A percentile compares a stretch with the other conserved stretches of the same genome.
phyloP scores from a whole-genome alignment of 768 basidiomycete genomes.

The Xerocomellus amylosporus region DNA sequence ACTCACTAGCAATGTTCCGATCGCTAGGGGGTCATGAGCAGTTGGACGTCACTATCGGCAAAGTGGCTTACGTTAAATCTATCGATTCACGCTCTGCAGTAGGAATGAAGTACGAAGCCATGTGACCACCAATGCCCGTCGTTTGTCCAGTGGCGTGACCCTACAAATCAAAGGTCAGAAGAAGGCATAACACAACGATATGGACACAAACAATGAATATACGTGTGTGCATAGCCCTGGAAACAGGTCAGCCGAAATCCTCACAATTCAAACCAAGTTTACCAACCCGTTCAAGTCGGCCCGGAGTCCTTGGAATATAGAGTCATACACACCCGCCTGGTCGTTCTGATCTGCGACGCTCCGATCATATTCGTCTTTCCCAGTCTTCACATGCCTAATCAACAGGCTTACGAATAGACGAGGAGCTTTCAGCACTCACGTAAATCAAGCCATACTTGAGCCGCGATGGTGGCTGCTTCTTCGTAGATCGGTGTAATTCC shows the following conservation, averaged over 20 bases:
- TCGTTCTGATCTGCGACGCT: background rate
- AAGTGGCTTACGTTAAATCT: background rate
- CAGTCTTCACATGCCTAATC: background rate
- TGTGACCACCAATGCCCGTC: background rate
- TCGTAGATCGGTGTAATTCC: background rate
- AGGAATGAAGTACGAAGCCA: background rate
- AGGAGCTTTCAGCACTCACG: background rate
- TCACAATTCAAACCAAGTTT: background rate
- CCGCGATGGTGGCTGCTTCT: background rate
- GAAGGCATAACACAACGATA: background rate
- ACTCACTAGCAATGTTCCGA: background rate
- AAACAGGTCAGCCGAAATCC: background rate
- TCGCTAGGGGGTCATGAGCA: background rate
- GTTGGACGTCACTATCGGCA: background rate
- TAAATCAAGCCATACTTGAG: slow-evolving; percentile 4
- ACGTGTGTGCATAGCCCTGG: slow-evolving; percentile 58
- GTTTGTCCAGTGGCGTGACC: background rate
- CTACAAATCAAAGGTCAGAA: slow-evolving; percentile 18
- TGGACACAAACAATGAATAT: slow-evolving; percentile 69
- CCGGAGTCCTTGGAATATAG: slow-evolving; percentile 9
- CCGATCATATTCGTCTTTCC: slow-evolving; percentile 8
- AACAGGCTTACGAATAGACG: background rate
- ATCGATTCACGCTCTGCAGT: background rate
- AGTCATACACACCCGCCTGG: background rate
- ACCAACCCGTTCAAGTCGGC: slow-evolving; percentile 12